A percentile compares a stretch with the other conserved stretches of the same genome.
Conservation (phyloP, 345 rosid genomes). For the Populus deltoides region DNA sequence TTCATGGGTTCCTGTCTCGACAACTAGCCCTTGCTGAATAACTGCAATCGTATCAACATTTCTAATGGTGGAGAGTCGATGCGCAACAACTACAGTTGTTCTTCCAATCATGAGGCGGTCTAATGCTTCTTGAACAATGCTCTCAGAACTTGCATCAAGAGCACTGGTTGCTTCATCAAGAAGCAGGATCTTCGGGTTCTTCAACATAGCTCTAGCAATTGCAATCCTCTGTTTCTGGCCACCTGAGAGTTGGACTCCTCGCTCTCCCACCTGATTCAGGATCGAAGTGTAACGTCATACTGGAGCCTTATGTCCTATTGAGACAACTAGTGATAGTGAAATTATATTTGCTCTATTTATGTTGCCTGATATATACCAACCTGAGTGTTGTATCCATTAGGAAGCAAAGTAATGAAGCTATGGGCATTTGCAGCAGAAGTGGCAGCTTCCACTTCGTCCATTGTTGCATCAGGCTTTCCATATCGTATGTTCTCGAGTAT, state of each 20-base stretch:
- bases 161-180: constrained; percentile 99
- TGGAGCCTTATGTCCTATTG: not conserved
- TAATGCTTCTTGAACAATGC: constrained; percentile 96
- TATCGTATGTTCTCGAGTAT: constrained; percentile 89
- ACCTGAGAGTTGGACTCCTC: constrained; percentile 96
- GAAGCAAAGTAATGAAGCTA: constrained; percentile 87
- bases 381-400: constrained; percentile 94
- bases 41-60: constrained; percentile 92
- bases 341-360: not conserved
- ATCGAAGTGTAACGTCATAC: not conserved
- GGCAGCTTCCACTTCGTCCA: constrained; percentile 94
- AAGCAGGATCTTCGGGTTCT: constrained; percentile 89
- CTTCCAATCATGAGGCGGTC: constrained; percentile 98
- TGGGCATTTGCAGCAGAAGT: constrained; percentile 92
- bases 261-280: constrained; percentile 76
- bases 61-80: constrained; percentile 93
- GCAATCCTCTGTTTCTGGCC: constrained; percentile 99
- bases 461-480: constrained; percentile 85
- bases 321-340: not conserved
- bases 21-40: constrained; percentile 93
- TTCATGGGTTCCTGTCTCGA: constrained; percentile 95
- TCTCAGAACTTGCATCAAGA: constrained; percentile 96
- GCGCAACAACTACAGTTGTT: constrained; percentile 96
- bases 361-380: constrained; percentile 27
- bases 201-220: constrained; percentile 96